Conservation (phyloP, 2,329 filamentous ascomycete genomes). For the Aspergillus brunneoviolaceus region DNA sequence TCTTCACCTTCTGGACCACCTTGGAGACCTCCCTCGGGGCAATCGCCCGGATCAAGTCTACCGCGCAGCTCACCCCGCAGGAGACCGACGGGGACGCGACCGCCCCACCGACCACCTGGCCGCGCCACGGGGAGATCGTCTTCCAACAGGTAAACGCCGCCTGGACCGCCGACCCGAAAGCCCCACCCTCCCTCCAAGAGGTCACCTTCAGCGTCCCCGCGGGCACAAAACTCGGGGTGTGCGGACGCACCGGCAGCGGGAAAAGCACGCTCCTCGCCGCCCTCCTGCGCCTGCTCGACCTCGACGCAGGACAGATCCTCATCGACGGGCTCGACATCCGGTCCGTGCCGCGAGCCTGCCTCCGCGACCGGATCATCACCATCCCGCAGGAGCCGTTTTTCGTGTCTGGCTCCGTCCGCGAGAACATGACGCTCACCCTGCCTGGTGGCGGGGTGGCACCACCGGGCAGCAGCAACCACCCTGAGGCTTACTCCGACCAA, state of each 20-base stretch:
- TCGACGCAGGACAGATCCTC: slow-evolving; percentile 23
- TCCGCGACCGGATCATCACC: slow-evolving; percentile 19
- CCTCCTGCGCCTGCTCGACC: slow-evolving; percentile 29
- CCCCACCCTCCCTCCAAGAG: slow-evolving; percentile 20
- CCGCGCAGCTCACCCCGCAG: slow-evolving; percentile 18
- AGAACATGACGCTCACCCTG: slow-evolving; percentile 28
- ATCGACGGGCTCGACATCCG: slow-evolving; percentile 28
- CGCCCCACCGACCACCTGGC: slow-evolving; percentile 23
- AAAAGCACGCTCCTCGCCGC: slow-evolving; percentile 26
- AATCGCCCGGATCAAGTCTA: slow-evolving; percentile 27
- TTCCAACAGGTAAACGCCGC: slow-evolving; percentile 21
- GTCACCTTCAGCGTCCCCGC: slow-evolving; percentile 27
- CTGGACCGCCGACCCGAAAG: too few species aligned
- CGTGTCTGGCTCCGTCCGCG: slow-evolving; percentile 21
- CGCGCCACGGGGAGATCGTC: slow-evolving; percentile 19
- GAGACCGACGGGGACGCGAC: neutral
- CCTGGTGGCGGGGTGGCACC: too few species aligned
- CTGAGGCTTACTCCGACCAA: too few species aligned
- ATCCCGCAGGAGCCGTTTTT: slow-evolving; percentile 28
- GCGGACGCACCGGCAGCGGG: slow-evolving; percentile 28
- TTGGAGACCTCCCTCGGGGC: slow-evolving; percentile 58
- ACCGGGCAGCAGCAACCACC: too few species aligned
- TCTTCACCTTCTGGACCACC: slow-evolving; percentile 53
- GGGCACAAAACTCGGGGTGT: slow-evolving; percentile 36
- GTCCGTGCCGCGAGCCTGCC: slow-evolving; percentile 13